phyloP scores from a whole-genome alignment of 176 grass and related monocot species.

The Bonia amplexicaulis region DNA sequence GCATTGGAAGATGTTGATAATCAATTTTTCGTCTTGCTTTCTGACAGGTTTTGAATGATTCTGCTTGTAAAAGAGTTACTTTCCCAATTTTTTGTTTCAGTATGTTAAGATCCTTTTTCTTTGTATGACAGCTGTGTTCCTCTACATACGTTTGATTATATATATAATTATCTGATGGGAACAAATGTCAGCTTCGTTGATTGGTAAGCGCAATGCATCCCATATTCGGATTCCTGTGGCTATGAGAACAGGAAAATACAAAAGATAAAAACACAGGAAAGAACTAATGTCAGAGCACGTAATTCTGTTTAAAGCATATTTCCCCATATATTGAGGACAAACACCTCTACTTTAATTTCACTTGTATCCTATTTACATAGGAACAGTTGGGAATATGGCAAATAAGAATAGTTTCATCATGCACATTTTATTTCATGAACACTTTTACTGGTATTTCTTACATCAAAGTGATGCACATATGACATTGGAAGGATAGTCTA shows the following conservation, averaged over 20 bases:
- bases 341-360: slow-evolving; percentile 3
- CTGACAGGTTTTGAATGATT: slow-evolving; percentile 72
- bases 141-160: slow-evolving; percentile 89
- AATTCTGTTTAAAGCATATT: background rate
- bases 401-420: background rate
- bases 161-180: slow-evolving; percentile 92
- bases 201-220: slow-evolving; percentile 50
- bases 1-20: slow-evolving; percentile 90
- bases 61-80: background rate
- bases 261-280: background rate
- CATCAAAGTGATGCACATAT: slow-evolving; percentile 5
- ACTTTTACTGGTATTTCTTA: slow-evolving; percentile 1
- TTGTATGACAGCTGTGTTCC: slow-evolving; percentile 86
- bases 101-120: slow-evolving; percentile 29
- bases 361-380: slow-evolving; percentile 4
- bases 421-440: background rate
- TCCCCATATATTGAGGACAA: background rate
- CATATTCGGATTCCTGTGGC: slow-evolving; percentile 18
- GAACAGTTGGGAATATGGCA: background rate
- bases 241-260: slow-evolving; percentile 10
- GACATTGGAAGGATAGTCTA: slow-evolving; percentile 6
- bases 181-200: slow-evolving; percentile 92
- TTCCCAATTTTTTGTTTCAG: slow-evolving; percentile 7
- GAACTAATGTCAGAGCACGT: background rate
- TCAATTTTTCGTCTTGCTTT: slow-evolving; percentile 94